Percentiles rank a stretch among this genome's conserved stretches.
These are phyloP conservation scores for Mimosa pudica DNA, from an alignment of 306 rosid genomes.

Conservation along the genomic window DNA sequence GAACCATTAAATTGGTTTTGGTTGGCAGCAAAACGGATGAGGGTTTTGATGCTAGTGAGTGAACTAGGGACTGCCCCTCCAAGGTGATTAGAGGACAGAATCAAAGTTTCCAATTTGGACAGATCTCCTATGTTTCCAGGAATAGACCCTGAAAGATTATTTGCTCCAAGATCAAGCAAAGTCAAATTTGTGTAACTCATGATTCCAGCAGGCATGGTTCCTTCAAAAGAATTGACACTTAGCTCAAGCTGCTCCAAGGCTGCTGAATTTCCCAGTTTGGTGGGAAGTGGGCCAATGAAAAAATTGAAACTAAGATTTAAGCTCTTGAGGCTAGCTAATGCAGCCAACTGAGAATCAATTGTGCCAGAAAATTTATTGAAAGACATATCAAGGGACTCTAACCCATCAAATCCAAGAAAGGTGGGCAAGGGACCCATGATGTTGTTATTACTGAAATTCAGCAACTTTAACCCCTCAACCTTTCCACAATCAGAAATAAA, in stretches of 20 bases:
- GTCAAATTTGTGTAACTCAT: conserved; percentile 46
- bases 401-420: conserved; percentile 55
- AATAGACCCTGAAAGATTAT: conserved; percentile 40
- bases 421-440: conserved; percentile 51
- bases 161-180: conserved; percentile 49
- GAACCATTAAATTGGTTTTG: conserved; percentile 46
- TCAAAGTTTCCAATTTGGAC: conserved; percentile 57
- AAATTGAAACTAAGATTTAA: conserved; percentile 46
- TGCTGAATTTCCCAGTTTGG: conserved; percentile 50
- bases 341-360: conserved; percentile 48
- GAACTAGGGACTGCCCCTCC: conserved; percentile 53
- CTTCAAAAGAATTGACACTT: conserved; percentile 39
- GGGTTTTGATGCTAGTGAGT: conserved; percentile 44
- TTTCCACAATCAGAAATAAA: conserved; percentile 63
- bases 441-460: conserved; percentile 59
- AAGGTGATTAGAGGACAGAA: conserved; percentile 58
- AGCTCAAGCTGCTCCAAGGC: conserved; percentile 65
- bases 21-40: conserved; percentile 70
- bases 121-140: conserved; percentile 54
- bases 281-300: conserved; percentile 52
- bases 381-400: conserved; percentile 73
- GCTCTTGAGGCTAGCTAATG: conserved; percentile 48
- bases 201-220: conserved; percentile 51
- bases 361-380: conserved; percentile 32
- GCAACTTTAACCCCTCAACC: conserved; percentile 40